phyloP scores from a whole-genome alignment of 352 stramenopile genomes.

The Globisporangium camurandrum region DNA sequence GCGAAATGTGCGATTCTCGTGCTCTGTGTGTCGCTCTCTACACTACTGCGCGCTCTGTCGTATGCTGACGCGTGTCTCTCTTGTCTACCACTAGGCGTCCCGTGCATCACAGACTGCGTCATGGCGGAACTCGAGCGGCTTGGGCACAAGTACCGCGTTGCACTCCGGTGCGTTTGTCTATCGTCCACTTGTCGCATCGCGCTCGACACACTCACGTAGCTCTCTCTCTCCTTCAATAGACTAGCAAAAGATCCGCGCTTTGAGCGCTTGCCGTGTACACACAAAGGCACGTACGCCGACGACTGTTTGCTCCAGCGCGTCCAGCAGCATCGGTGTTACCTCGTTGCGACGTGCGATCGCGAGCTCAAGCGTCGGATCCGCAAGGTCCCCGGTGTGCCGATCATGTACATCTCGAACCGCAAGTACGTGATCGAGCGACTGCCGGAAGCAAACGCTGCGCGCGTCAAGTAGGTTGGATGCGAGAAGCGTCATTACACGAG shows the following conservation, averaged over 20 bases:
- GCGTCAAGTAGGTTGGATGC: conserved; percentile 86
- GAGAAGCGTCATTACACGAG: too few relatives aligned
- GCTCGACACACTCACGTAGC: too few relatives aligned
- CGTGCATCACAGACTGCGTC: conserved; percentile 99
- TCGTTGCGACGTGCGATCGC: conserved; percentile 99
- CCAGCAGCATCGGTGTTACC: conserved; percentile 96
- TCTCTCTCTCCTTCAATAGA: conserved; percentile 8
- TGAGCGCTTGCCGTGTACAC: conserved; percentile 95
- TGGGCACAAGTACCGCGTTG: conserved; percentile 96
- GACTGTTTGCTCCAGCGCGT: conserved; percentile 94
- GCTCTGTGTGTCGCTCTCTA: not conserved
- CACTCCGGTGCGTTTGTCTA: conserved; percentile 30
- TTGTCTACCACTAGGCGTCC: conserved; percentile 43
- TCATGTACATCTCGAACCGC: conserved; percentile 99
- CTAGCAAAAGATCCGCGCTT: conserved; percentile 98
- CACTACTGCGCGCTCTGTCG: too few relatives aligned
- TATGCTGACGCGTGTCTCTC: too few relatives aligned
- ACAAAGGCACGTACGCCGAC: conserved; percentile 99
- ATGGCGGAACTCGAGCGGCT: conserved; percentile 99
- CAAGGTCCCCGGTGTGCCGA: conserved; percentile 99
- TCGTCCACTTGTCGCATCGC: not conserved
- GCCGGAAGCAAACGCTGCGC: conserved; percentile 92
- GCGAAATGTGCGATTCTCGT: conserved; percentile 89
- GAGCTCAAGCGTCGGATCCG: conserved; percentile 98
- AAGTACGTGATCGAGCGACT: conserved; percentile 99